Evolutionary conservation across 768 basidiomycete species (phyloP).

Genomic region (Polyporus arcularius): DNA sequence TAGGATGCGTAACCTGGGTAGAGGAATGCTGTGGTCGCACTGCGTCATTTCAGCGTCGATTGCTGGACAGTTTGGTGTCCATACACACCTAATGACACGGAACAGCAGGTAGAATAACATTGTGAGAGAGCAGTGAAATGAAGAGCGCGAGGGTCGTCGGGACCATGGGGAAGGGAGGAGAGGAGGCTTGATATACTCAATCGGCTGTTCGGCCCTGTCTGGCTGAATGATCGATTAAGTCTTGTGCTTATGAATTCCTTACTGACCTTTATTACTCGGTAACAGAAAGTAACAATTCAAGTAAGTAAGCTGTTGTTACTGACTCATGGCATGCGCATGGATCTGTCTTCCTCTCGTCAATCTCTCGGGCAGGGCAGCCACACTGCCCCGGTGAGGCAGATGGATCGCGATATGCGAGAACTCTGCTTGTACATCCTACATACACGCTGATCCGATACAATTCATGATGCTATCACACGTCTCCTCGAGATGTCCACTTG

Average conservation of each 20-base stretch:
- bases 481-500: neutral
- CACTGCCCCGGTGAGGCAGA: constrained; percentile 13
- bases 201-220: constrained; percentile 2
- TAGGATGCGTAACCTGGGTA: constrained; percentile 98
- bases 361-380: constrained; percentile 6
- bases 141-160: constrained; percentile 1
- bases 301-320: neutral
- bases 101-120: constrained; percentile 48
- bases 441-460: constrained; percentile 7
- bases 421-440: neutral
- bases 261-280: neutral
- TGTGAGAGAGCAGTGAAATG: neutral
- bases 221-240: neutral
- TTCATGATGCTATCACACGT: neutral
- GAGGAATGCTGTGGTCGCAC: constrained; percentile 76
- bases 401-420: constrained; percentile 2
- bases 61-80: neutral
- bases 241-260: neutral
- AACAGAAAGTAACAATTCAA: too few species aligned
- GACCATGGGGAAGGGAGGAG: constrained; percentile 4
- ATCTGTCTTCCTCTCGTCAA: neutral
- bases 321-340: neutral
- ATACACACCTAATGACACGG: constrained; percentile 40
- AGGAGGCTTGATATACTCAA: constrained; percentile 3
- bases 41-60: constrained; percentile 28